phyloP scores from a whole-genome alignment of 2,329 filamentous ascomycete species.

The Cylindrodendrum hubeiense region DNA sequence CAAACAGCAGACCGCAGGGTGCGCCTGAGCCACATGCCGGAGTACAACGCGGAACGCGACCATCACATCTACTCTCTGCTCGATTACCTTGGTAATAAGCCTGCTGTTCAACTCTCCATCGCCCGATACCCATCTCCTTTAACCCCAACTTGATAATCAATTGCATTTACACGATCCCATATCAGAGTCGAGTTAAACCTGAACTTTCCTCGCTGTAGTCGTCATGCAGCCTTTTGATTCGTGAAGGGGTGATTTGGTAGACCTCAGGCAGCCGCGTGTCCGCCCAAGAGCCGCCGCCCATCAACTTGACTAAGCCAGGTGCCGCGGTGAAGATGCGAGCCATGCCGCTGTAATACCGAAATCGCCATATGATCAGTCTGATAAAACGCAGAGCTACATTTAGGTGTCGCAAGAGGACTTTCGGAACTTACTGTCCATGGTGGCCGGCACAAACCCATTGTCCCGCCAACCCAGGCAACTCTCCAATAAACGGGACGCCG shows the following conservation, averaged over 20 bases:
- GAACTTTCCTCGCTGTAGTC: background rate
- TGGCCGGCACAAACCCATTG: slow-evolving; percentile 31
- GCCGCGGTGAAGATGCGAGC: slow-evolving; percentile 29
- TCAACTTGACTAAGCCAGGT: slow-evolving; percentile 26
- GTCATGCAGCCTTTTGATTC: slow-evolving; percentile 1
- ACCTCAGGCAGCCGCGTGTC: slow-evolving; percentile 22
- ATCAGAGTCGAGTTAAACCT: background rate
- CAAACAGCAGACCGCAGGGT: no score
- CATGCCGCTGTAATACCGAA: slow-evolving; percentile 19
- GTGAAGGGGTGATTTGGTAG: slow-evolving; percentile 18
- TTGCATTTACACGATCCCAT: no score
- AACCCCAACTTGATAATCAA: no score
- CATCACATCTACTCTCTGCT: no score
- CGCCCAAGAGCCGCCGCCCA: slow-evolving; percentile 22
- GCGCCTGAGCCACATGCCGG: no score
- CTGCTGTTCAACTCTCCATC: no score
- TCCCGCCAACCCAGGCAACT: slow-evolving; percentile 20
- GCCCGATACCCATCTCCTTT: no score
- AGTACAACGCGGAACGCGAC: no score
- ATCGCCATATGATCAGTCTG: background rate
- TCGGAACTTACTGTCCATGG: slow-evolving; percentile 27
- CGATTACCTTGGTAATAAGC: no score
- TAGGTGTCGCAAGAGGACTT: background rate
- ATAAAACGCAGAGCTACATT: background rate
- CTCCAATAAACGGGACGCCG: slow-evolving; percentile 25